Conservation (phyloP, 805 yeast genomes). For the Schwanniomyces vanrijiae region DNA sequence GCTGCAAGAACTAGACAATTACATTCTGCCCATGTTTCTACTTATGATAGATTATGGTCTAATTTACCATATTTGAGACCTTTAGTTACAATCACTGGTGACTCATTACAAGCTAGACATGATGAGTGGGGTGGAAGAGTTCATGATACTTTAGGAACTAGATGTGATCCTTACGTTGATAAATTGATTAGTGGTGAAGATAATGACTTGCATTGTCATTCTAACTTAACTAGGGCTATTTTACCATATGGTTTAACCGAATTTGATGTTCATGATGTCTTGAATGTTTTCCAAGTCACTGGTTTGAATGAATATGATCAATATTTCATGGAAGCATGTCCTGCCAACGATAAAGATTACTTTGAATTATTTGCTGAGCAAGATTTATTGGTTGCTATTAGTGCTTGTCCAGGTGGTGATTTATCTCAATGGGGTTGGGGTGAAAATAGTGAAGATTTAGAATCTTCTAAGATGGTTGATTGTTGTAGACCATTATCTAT, state of each 20-base stretch:
- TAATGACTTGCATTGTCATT: conserved; percentile 67
- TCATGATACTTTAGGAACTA: conserved; percentile 65
- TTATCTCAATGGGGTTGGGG: conserved; percentile 73
- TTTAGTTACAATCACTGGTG: conserved; percentile 61
- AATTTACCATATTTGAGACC: conserved; percentile 66
- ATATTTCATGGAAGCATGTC: conserved; percentile 70
- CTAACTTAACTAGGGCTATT: conserved; percentile 60
- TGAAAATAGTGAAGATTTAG: conserved; percentile 47
- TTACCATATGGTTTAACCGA: conserved; percentile 62
- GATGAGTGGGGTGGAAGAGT: conserved; percentile 67
- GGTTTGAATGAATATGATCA: conserved; percentile 66
- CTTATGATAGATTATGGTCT: conserved; percentile 65
- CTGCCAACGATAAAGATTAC: conserved; percentile 58
- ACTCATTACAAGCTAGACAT: conserved; percentile 53
- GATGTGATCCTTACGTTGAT: conserved; percentile 72
- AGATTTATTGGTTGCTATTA: conserved; percentile 61
- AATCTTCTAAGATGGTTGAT: conserved; percentile 52
- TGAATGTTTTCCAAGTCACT: conserved; percentile 69
- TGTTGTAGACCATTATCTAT: conserved; percentile 64
- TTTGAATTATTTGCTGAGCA: conserved; percentile 69
- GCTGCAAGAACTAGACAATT: conserved; percentile 68
- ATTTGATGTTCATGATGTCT: conserved; percentile 66
- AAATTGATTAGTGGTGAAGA: conserved; percentile 63
- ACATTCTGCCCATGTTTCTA: conserved; percentile 62
- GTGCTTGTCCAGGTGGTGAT: conserved; percentile 74